Conservation (phyloP, 139 green algal species). For the Tetradesmus lagerheimii region DNA sequence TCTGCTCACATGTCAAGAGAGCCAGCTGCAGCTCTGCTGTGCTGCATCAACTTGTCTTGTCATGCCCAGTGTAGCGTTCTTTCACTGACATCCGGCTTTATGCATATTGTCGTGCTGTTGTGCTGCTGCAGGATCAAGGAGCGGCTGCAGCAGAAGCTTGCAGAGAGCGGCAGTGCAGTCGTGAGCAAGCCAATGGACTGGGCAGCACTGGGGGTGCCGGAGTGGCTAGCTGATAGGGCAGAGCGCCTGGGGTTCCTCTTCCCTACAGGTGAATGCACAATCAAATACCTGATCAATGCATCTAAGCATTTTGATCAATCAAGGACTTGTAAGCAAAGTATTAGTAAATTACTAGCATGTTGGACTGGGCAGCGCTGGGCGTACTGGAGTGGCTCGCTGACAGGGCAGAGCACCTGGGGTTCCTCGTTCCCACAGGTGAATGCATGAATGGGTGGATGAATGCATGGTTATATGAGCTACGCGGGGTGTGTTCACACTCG, state of each 20-base stretch:
- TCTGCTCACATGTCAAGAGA: no score
- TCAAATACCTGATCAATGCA: no score
- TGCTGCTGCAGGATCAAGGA: background rate
- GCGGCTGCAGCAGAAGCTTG: conserved; percentile 3
- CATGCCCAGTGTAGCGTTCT: no score
- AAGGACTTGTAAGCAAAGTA: no score
- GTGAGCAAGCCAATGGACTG: background rate
- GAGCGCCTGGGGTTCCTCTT: conserved; percentile 77
- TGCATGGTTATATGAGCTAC: no score
- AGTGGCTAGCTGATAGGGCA: conserved; percentile 83
- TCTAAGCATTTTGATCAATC: no score
- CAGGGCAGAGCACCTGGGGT: conserved; percentile 76
- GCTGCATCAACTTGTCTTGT: no score
- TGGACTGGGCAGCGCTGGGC: conserved; percentile 40
- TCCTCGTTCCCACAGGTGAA: conserved; percentile 81
- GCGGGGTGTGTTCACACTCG: no score
- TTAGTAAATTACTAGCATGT: no score
- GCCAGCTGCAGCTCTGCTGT: no score
- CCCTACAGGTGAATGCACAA: conserved; percentile 86
- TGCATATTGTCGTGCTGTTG: background rate
- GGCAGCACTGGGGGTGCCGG: conserved; percentile 56
- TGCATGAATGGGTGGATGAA: no score
- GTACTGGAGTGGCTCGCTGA: conserved; percentile 83
- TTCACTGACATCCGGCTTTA: background rate
- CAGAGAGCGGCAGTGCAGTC: background rate